A percentile compares a stretch with the other conserved stretches of the same genome.
Conservation (phyloP, 2,329 filamentous ascomycete species). For the Madurella fahalii region DNA sequence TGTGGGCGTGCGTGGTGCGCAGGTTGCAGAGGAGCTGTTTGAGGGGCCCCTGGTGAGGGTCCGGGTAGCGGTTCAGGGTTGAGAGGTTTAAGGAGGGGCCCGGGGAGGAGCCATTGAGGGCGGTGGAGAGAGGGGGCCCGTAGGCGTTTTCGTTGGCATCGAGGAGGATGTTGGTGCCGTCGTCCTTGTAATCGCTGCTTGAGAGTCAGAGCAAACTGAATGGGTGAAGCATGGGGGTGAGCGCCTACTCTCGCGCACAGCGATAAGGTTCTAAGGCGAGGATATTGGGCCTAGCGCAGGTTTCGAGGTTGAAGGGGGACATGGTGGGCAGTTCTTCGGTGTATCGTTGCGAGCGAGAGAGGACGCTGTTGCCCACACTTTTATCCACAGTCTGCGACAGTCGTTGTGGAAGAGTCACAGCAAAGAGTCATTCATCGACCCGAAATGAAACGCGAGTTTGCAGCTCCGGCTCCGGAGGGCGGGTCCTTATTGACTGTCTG, state of each 20-base stretch:
- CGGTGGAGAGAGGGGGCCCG: conserved; percentile 61
- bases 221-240: conserved; percentile 4
- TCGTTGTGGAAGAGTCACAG: conserved; percentile 8
- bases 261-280: conserved; percentile 72
- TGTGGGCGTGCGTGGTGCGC: conserved; percentile 82
- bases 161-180: conserved; percentile 90
- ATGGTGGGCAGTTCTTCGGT: conserved; percentile 32
- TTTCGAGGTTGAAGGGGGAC: conserved; percentile 67
- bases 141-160: conserved; percentile 98
- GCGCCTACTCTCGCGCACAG: conserved; percentile 71
- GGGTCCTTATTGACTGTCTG: conserved; percentile 6
- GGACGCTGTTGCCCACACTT: background rate
- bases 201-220: conserved; percentile 28
- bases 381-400: background rate
- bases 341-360: background rate
- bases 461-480: conserved; percentile 23
- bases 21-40: conserved; percentile 84
- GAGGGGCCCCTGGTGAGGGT: conserved; percentile 85
- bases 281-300: conserved; percentile 73
- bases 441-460: background rate
- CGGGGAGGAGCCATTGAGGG: conserved; percentile 32
- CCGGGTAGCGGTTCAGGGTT: conserved; percentile 88
- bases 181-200: conserved; percentile 92
- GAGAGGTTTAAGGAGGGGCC: conserved; percentile 68
- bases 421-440: conserved; percentile 4